These are phyloP conservation scores for Chlamydomonas applanata DNA, from an alignment of 139 green algal species.

Conservation along the genomic window DNA sequence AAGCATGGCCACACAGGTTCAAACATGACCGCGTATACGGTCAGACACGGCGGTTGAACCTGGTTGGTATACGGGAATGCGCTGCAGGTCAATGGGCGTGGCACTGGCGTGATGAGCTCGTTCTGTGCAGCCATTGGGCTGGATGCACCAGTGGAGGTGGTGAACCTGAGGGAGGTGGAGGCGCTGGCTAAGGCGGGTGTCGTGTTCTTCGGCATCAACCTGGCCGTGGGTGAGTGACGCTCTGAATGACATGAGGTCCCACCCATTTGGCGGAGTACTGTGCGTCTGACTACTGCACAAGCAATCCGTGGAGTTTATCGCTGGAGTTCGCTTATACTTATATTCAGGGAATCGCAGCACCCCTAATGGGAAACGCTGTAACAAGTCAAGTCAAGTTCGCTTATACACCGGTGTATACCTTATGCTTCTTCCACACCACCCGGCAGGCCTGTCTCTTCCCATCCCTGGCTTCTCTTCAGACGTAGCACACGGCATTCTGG, in stretches of 20 bases:
- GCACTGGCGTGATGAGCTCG: constrained; percentile 65
- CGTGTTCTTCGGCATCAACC: constrained; percentile 56
- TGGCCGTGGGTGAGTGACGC: constrained; percentile 9
- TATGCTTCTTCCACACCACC: too few species aligned
- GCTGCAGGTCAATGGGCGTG: constrained; percentile 51
- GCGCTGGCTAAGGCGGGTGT: constrained; percentile 41
- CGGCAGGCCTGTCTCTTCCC: constrained; percentile 53
- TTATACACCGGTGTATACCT: too few species aligned
- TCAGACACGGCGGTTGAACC: neutral
- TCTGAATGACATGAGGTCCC: too few species aligned
- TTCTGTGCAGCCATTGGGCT: constrained; percentile 70
- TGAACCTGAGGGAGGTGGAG: constrained; percentile 59
- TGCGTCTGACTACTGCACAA: constrained; percentile 34
- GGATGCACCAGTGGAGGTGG: constrained; percentile 68
- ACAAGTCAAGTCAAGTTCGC: too few species aligned
- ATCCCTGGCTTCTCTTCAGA: constrained; percentile 60
- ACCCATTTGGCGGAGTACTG: too few species aligned
- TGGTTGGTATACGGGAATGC: neutral
- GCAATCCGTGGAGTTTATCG: too few species aligned
- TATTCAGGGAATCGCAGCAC: too few species aligned
- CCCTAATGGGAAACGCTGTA: too few species aligned
- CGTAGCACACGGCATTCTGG: constrained; percentile 71
- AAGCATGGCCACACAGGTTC: too few species aligned
- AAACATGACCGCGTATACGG: too few species aligned
- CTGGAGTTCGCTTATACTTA: too few species aligned